Evolutionary conservation across 2,329 filamentous ascomycete species (phyloP).

Genomic region (Macrophomina phaseolina): DNA sequence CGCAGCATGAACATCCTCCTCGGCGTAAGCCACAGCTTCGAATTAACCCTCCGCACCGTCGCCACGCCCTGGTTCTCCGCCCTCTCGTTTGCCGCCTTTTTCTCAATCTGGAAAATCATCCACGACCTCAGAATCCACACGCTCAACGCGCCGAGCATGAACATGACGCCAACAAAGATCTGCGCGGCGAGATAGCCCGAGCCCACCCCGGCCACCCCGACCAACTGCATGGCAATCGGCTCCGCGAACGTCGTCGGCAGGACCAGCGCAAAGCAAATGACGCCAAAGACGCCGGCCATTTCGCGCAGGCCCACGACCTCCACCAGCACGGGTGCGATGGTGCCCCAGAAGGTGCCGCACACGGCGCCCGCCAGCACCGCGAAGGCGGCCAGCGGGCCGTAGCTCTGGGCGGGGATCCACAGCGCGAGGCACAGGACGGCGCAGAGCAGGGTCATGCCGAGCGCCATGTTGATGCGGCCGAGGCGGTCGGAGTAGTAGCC

Average conservation of each 20-base stretch:
- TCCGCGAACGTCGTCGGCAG: constrained; percentile 36
- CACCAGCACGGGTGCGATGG: constrained; percentile 35
- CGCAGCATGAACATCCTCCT: no score
- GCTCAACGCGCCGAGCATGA: constrained; percentile 8
- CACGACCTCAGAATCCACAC: constrained; percentile 24
- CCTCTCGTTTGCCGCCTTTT: background rate
- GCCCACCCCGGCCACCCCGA: constrained; percentile 30
- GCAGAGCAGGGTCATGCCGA: constrained; percentile 40
- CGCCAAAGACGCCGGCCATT: constrained; percentile 32
- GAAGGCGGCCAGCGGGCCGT: constrained; percentile 52
- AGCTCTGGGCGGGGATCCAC: constrained; percentile 55
- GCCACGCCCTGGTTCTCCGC: background rate
- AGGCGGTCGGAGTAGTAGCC: constrained; percentile 54
- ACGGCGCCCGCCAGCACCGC: constrained; percentile 51
- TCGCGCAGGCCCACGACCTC: constrained; percentile 34
- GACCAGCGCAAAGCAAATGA: constrained; percentile 34
- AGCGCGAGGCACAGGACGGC: constrained; percentile 49
- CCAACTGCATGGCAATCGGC: constrained; percentile 35
- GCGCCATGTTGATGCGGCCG: constrained; percentile 52
- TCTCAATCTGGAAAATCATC: constrained; percentile 25
- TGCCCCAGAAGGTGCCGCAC: constrained; percentile 55
- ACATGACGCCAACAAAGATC: constrained; percentile 25
- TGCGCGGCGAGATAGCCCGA: constrained; percentile 17
- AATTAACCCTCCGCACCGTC: no score
- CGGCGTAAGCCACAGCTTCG: no score